Evolutionary conservation across 2,329 filamentous ascomycete species (phyloP), one percentile per base, ranked within the genome.

Genomic region (Pyrenochaeta sp.): DNA sequence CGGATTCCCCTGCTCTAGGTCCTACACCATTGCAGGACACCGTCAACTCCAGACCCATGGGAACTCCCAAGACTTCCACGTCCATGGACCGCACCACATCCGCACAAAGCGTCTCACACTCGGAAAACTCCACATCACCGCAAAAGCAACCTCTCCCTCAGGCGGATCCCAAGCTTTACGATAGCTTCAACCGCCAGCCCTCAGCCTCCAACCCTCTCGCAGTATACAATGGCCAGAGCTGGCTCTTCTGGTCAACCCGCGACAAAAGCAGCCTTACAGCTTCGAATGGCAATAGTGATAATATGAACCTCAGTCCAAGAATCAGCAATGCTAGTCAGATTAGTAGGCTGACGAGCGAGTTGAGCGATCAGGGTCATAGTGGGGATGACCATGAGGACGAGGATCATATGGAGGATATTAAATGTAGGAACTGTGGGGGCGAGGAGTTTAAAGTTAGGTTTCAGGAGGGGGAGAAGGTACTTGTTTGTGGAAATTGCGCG

Each of bases 391-490:
- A 80, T 10, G 50, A 44, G 12, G 22, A 76, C 13, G 81, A 81
- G 3, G 81, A 80, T 12, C 77, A 79, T 8, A 82, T 83, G 22
- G 81, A 81, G n/a, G 62, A 62, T 32, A 50, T 45, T 63, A 81
- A 75, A 25, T 91, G 89, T 67, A 78, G 80, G 24, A 65, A 73
- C 24, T 92, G 90, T 68, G 36, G 36, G 83, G 83, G 85, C 1
- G 83, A 77, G 22, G 86, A 88, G 58, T 92, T 92, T 64, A 86
- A 86, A 62, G 85, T 85, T 1, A 86, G 83, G 64, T 86, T 82
- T 3, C 82, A 80, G 28, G 83, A 82, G 7, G 81, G 79, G 51
- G 82, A 80, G 58, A 85, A 87, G 70, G 82, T 81, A 58, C 75
- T 91, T 62, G 81, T 88, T n/a, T 91, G 89, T 73, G 83, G 83